Evolutionary conservation across 352 stramenopile species (phyloP).

Genomic region (Phytopythium delawarense): DNA sequence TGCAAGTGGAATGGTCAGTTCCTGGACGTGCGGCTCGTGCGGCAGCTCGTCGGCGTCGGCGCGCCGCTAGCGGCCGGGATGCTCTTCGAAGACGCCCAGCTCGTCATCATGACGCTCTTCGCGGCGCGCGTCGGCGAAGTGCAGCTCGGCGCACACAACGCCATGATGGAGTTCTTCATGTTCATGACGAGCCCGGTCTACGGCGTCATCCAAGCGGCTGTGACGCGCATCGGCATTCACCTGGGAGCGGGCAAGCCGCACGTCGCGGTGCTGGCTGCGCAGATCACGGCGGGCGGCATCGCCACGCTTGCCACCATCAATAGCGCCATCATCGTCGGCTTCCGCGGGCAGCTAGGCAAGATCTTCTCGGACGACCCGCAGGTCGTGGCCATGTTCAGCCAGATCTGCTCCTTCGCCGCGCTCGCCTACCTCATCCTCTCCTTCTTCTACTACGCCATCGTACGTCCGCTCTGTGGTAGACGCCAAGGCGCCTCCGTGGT

Average conservation of each 20-base stretch:
- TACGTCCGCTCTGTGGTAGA: conserved; percentile 12
- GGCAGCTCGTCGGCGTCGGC: conserved; percentile 42
- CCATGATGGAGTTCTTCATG: conserved; percentile 86
- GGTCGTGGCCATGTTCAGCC: conserved; percentile 59
- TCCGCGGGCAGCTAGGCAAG: conserved; percentile 35
- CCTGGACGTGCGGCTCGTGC: conserved; percentile 34
- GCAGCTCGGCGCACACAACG: conserved; percentile 73
- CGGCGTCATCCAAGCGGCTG: conserved; percentile 52
- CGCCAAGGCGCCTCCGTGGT: neutral
- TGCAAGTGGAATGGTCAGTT: conserved; percentile 57
- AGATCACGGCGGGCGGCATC: conserved; percentile 49
- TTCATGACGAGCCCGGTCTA: conserved; percentile 77
- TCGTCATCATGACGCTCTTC: conserved; percentile 77
- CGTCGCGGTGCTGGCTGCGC: conserved; percentile 42
- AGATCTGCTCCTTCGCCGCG: conserved; percentile 53
- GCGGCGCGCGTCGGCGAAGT: conserved; percentile 56
- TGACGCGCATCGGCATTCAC: conserved; percentile 62
- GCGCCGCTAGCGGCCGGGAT: conserved; percentile 52
- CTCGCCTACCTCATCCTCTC: conserved; percentile 63
- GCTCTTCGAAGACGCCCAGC: conserved; percentile 78
- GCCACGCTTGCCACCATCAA: conserved; percentile 40
- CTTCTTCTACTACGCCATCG: conserved; percentile 84
- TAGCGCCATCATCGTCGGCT: conserved; percentile 39
- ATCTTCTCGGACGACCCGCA: conserved; percentile 67
- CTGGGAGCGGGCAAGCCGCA: conserved; percentile 42